Base-by-base conservation (phyloP, 208 protist species). In the Crithidia expoeki region DNA sequence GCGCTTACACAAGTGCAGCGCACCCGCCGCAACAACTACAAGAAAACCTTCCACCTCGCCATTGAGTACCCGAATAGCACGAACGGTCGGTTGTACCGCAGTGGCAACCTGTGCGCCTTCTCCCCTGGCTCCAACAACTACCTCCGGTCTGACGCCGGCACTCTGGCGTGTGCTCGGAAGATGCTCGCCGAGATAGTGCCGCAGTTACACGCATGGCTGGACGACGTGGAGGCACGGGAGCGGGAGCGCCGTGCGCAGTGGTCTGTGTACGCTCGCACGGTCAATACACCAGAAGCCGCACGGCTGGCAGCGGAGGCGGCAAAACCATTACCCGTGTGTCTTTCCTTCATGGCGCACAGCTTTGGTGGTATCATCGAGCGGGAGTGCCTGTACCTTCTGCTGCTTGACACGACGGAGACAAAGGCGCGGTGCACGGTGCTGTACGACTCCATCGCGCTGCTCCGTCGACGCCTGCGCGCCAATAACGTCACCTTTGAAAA, bases 281-380 rank as follows among this genome's bases (percentile, higher is more conserved):
- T n/a, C n/a, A 40, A 36, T 34, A 66, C 71, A 2, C 30, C 25
- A 25, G 71, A 64, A 21, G 61, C 71, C 16, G 56, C 71, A 17
- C 32, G 55, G 17, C 61, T 65, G 28, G 30, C 36, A 11, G 47
- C 23, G 2, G 62, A 70, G 60, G 65, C 51, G 1, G 28, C 60
- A 6, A 32, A 33, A 32, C 68, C 69, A 19, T 34, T 71, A 10
- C 80, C 81, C 11, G 46, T 81, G 5, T 92, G 66, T 47, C 78
- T 92, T 59, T 92, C 86, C 17, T 79, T 74, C 60, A 76, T 89
- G 23, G 86, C 81, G 3, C 86, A 92, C 83, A 88, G 81, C 34
- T 89, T 92, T 47, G 86, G 86, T 19, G 86, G 86, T 19, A 80
- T 92, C 34, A 76, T 92, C 52, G 61, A 88, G 49, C 83, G 86